Base-by-base conservation (phyloP, 768 basidiomycete genomes). In the Mycena filopes region DNA sequence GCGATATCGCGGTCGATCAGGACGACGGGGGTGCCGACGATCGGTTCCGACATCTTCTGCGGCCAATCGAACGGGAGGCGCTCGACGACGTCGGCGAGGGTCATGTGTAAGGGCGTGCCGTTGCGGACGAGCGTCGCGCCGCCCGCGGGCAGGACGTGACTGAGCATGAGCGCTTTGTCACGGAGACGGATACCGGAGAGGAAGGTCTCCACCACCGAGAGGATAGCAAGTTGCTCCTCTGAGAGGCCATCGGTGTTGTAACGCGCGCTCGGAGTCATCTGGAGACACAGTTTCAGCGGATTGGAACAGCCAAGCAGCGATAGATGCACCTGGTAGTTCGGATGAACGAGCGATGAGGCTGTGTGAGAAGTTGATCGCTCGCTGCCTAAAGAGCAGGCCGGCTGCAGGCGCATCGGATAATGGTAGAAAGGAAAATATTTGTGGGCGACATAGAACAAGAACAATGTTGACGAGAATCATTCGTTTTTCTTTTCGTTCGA, bases 81-180 rank as follows among this genome's bases (percentile, higher is more conserved):
- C 50, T 59, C 68, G 25, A 70, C 49, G 29, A 70, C 65, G 40
- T 60, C 68, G 18, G 41, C 61, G 48, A 70, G 55, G 18, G 29
- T 66, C 12, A 26, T 61, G 68, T 36, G 29, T 23, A 69, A 15
- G 10, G 68, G 68, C 1, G 25, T 31, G 13, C 60, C 68, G 40
- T 69, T 66, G 15, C 68, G 68, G 20, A 69, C 45, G 42, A 69
- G 68, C 15, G 61, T 63, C 25, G 68, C 68, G 1, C 68, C 68
- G 18, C 68, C 68, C 15, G 23, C 21, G 1, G 68, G 68, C 4
- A 70, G 61, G n/a, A 70, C 28, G 16, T 59, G 65, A 12, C 42
- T 38, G 23, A 55, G 43, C 68, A 70, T 70, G 16, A 45, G 25
- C 7, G 45, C 28, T 46, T 66, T 70, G 47, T 70, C 56, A 21